phyloP scores from a whole-genome alignment of 2,329 filamentous ascomycete genomes.

The Trichoderma arundinaceum region DNA sequence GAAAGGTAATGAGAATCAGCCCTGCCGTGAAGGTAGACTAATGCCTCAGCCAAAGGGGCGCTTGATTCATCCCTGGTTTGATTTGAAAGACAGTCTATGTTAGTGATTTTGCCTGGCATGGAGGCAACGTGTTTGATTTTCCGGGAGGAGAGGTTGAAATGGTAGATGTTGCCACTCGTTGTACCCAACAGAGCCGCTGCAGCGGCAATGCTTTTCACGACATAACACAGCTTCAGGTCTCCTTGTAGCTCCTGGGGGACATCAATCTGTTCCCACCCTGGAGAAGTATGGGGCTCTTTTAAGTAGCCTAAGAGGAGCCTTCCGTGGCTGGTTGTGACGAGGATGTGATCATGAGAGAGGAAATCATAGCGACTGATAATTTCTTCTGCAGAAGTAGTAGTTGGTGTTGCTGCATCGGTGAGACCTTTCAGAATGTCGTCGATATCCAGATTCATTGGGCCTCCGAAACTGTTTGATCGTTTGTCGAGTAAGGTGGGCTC shows the following conservation, averaged over 20 bases:
- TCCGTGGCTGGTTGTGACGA: slow-evolving; percentile 66
- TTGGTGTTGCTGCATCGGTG: neutral
- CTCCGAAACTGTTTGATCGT: neutral
- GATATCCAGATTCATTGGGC: slow-evolving; percentile 41
- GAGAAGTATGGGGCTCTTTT: slow-evolving; percentile 14
- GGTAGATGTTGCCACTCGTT: slow-evolving; percentile 54
- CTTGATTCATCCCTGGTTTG: neutral
- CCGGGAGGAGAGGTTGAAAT: slow-evolving; percentile 44
- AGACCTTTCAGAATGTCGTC: slow-evolving; percentile 42
- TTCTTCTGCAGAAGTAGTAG: slow-evolving; percentile 39
- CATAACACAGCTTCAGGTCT: slow-evolving; percentile 55
- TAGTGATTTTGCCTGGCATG: slow-evolving; percentile 56
- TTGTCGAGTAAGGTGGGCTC: slow-evolving; percentile 30
- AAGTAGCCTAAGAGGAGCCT: slow-evolving; percentile 58
- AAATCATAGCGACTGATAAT: slow-evolving; percentile 69
- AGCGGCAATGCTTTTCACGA: slow-evolving; percentile 49
- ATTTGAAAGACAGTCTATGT: slow-evolving; percentile 52
- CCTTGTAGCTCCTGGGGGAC: slow-evolving; percentile 43
- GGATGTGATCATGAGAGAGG: slow-evolving; percentile 56
- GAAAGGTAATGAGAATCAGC: slow-evolving; percentile 52
- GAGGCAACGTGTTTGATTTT: slow-evolving; percentile 45
- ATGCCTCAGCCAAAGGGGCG: slow-evolving; percentile 41
- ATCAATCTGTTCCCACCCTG: slow-evolving; percentile 52
- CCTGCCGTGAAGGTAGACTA: slow-evolving; percentile 55
- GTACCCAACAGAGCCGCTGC: slow-evolving; percentile 56